phyloP scores from a whole-genome alignment of 768 basidiomycete genomes.

The Cystofilobasidium macerans region DNA sequence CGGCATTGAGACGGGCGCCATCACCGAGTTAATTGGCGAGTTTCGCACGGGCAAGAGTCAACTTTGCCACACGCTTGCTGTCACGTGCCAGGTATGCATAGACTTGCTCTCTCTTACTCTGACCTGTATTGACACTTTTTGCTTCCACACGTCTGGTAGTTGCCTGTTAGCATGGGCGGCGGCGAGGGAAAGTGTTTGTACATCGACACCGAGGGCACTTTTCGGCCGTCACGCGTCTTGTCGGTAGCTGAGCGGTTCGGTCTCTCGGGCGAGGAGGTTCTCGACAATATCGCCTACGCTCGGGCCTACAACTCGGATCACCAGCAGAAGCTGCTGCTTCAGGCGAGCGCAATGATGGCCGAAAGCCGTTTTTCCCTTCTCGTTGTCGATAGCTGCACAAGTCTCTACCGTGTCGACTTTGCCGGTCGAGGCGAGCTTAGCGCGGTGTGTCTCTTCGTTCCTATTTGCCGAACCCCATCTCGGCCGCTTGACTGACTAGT shows the following conservation, averaged over 20 bases:
- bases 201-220: constrained; percentile 98
- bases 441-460: constrained; percentile 40
- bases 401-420: constrained; percentile 89
- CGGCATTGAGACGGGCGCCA: constrained; percentile 95
- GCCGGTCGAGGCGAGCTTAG: constrained; percentile 90
- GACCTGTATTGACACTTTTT: background rate
- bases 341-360: constrained; percentile 96
- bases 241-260: constrained; percentile 93
- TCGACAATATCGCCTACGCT: constrained; percentile 97
- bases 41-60: constrained; percentile 98
- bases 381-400: constrained; percentile 92
- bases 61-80: constrained; percentile 92
- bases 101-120: background rate
- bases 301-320: constrained; percentile 97
- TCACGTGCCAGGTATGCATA: constrained; percentile 91
- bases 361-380: constrained; percentile 95
- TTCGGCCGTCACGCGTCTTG: constrained; percentile 86
- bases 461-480: background rate
- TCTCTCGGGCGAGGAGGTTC: constrained; percentile 92
- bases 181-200: constrained; percentile 98
- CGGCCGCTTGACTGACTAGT: too few species aligned
- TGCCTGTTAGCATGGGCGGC: constrained; percentile 94
- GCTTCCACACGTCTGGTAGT: constrained; percentile 37
- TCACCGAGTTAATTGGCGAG: constrained; percentile 96
- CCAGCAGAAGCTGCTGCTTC: constrained; percentile 76